These are phyloP conservation scores for Corylus americana DNA, from an alignment of 306 rosid genomes.

Conservation along the genomic window DNA sequence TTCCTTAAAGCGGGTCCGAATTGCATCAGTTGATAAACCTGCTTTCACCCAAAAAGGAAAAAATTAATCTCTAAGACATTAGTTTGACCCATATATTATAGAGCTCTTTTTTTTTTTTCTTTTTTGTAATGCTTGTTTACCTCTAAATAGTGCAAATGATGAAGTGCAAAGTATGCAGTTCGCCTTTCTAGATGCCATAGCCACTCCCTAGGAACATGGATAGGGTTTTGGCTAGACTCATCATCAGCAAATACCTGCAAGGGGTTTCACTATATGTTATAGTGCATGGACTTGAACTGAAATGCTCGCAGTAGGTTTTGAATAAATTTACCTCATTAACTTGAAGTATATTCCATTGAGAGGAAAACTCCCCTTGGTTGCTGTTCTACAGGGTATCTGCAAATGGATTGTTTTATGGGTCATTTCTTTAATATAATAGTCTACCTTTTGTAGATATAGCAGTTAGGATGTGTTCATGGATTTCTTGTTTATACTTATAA, in stretches of 20 bases:
- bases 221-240: slow-evolving; percentile 29
- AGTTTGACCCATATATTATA: neutral
- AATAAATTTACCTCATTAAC: slow-evolving; percentile 58
- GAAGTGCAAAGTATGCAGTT: slow-evolving; percentile 51
- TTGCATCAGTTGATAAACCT: slow-evolving; percentile 29
- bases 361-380: slow-evolving; percentile 59
- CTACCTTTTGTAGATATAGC: neutral
- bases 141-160: slow-evolving; percentile 40
- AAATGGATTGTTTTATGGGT: slow-evolving; percentile 14
- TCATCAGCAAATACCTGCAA: slow-evolving; percentile 61
- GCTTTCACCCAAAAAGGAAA: neutral
- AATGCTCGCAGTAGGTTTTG: neutral
- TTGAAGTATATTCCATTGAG: slow-evolving; percentile 78
- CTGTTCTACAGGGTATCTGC: slow-evolving; percentile 72
- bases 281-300: neutral
- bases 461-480: neutral
- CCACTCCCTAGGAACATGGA: slow-evolving; percentile 6
- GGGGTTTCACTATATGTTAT: neutral
- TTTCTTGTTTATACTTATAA: slow-evolving; percentile 41
- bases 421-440: neutral
- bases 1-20: slow-evolving; percentile 29
- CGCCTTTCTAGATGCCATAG: slow-evolving; percentile 38
- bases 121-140: slow-evolving; percentile 22
- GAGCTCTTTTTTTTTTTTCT: neutral
- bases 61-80: neutral